phyloP scores from a whole-genome alignment of 2,329 filamentous ascomycete species.

The Trichoderma endophyticum region DNA sequence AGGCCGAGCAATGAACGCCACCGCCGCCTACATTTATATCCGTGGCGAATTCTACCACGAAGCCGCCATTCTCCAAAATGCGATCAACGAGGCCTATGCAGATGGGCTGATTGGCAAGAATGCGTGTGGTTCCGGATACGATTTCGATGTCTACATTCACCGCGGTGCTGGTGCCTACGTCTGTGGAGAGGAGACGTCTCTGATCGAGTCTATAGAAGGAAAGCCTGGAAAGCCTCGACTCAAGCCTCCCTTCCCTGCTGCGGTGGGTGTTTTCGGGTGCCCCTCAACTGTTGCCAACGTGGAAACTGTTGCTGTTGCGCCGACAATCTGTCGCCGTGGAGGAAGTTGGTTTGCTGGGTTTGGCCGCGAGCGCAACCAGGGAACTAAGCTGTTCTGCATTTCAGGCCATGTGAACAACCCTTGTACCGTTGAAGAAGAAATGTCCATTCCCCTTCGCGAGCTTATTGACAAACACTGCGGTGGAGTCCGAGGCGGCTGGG shows the following conservation, averaged over 20 bases:
- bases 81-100: constrained; percentile 96
- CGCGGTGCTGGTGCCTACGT: constrained; percentile 97
- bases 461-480: constrained; percentile 98
- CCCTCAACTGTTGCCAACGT: constrained; percentile 98
- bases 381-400: constrained; percentile 98
- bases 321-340: constrained; percentile 91
- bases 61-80: constrained; percentile 85
- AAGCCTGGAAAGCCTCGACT: constrained; percentile 98
- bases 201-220: constrained; percentile 97
- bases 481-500: constrained; percentile 94
- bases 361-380: constrained; percentile 91
- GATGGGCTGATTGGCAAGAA: constrained; percentile 97
- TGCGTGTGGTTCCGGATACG: constrained; percentile 92
- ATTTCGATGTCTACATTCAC: constrained; percentile 96
- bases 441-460: constrained; percentile 94
- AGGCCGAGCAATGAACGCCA: constrained; percentile 97
- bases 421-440: constrained; percentile 96
- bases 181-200: constrained; percentile 94
- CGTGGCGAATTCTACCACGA: constrained; percentile 98
- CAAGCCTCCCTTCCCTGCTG: constrained; percentile 97
- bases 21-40: constrained; percentile 98
- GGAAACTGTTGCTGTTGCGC: constrained; percentile 91
- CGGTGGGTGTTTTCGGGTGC: constrained; percentile 96
- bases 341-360: constrained; percentile 91
- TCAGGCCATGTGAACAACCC: constrained; percentile 99